Base-by-base conservation (phyloP, 306 rosid species). In the Herpetospermum pedunculosum region DNA sequence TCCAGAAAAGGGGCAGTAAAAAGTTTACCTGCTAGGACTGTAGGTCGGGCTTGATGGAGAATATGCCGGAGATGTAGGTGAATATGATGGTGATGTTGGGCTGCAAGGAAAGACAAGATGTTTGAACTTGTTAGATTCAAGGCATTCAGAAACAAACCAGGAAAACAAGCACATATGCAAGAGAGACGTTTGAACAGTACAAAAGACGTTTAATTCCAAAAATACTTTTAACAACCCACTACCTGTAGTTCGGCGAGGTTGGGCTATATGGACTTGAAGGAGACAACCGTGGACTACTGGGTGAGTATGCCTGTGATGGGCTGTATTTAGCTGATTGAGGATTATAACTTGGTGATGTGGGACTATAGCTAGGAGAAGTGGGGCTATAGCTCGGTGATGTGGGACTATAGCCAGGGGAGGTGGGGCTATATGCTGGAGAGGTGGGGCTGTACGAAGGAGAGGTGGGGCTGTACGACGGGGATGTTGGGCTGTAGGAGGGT, bases 221-320 rank as follows among this genome's bases (percentile, higher is more conserved):
- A 21, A 80, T 35, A 73, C 44, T 54, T 54, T 53, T 8, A 69
- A 72, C 53, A 59, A 80, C 23, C 43, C 29, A 81, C 79, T 72
- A 88, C 99, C 99, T 95, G 69, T 95, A 94, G 80, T 85, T 94
- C 3, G 99, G 99, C 58, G 97, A 94, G 8, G 99, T 88, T 21
- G 97, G 99, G 81, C 98, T 91, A 59, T 94, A 94, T 9, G 99
- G 97, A 81, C 99, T 94, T 30, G 98, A 83, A 19, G 99, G 96
- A 25, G 99, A 86, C 79, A 94, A 32, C 65, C 97, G 88, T 6
- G 97, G 99, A 72, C 99, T 94, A 86, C 97, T 89, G 18, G 99
- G 99, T 67, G 97, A 94, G 75, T 94, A 94, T 4, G 99, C 97
- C 77, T 89, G 77, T 0, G 97, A 94, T 3, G 97, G 99, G 78